These are phyloP conservation scores for Cicer bijugum DNA, from an alignment of 306 rosid genomes.

Conservation along the genomic window DNA sequence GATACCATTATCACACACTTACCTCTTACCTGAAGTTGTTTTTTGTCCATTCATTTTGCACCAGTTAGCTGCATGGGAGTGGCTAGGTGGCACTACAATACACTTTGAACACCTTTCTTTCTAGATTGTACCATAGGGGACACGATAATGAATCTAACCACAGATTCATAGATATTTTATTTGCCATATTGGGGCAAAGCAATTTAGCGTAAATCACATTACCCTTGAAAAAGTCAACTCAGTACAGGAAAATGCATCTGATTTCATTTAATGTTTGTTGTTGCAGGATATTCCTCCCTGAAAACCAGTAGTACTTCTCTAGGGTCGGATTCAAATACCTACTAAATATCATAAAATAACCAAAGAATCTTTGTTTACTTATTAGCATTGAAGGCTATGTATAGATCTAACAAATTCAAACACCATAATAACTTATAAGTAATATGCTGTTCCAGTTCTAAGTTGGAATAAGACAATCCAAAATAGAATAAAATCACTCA, in stretches of 20 bases:
- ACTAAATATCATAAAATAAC: not conserved
- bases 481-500: slow-evolving; percentile 23
- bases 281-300: not conserved
- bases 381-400: not conserved
- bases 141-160: not conserved
- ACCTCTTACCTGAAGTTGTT: not conserved
- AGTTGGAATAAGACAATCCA: not conserved
- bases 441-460: slow-evolving; percentile 11
- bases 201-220: not conserved
- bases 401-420: slow-evolving; percentile 16
- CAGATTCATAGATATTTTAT: not conserved
- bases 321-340: not conserved
- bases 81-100: not conserved
- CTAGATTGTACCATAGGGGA: not conserved
- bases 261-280: not conserved
- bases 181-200: not conserved
- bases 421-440: not conserved
- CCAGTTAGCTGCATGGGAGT: not conserved
- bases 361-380: slow-evolving; percentile 18
- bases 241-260: not conserved
- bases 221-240: not conserved
- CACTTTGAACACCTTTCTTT: not conserved
- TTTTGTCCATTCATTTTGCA: not conserved
- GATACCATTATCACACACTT: not conserved
- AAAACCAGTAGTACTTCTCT: not conserved